Percentiles rank a stretch among this genome's conserved stretches.
These are phyloP conservation scores for Trichoderma guizhouense DNA, from an alignment of 2,329 filamentous ascomycete species.

Conservation along the genomic window DNA sequence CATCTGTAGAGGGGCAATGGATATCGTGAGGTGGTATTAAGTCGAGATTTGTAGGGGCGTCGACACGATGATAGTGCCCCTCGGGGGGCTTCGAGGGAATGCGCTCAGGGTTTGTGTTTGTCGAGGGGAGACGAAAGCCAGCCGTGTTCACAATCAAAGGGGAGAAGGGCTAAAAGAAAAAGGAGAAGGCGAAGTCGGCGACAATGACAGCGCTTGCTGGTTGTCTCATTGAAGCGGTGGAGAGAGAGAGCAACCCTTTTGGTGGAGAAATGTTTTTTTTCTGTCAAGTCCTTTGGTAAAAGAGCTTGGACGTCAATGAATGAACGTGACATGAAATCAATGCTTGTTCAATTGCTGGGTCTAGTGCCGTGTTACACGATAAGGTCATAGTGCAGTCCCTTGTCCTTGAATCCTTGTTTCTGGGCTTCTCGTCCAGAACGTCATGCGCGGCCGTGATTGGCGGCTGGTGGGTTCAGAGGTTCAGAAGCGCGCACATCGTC, in stretches of 20 bases:
- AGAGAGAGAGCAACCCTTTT: background rate
- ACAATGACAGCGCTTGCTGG: background rate
- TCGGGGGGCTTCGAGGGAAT: background rate
- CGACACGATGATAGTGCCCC: background rate
- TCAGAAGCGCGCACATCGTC: constrained; percentile 1
- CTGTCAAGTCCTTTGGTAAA: background rate
- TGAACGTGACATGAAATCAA: background rate
- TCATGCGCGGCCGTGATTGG: constrained; percentile 9
- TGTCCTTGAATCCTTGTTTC: background rate
- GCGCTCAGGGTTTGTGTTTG: background rate
- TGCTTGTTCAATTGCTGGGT: background rate
- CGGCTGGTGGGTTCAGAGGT: background rate
- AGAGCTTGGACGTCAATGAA: background rate
- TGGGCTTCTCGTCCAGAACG: background rate
- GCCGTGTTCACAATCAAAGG: background rate
- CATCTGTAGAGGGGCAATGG: background rate
- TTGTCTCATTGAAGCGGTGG: constrained; percentile 11
- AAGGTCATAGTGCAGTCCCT: background rate
- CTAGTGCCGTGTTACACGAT: background rate
- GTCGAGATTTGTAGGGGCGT: background rate
- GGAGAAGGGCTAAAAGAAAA: background rate
- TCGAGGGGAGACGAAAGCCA: background rate
- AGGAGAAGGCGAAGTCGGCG: constrained; percentile 6
- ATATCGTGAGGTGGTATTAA: background rate
- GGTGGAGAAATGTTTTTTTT: constrained; percentile 9